Conservation (phyloP, 73 alveolate genomes). For the Paramecium primaurelia region DNA sequence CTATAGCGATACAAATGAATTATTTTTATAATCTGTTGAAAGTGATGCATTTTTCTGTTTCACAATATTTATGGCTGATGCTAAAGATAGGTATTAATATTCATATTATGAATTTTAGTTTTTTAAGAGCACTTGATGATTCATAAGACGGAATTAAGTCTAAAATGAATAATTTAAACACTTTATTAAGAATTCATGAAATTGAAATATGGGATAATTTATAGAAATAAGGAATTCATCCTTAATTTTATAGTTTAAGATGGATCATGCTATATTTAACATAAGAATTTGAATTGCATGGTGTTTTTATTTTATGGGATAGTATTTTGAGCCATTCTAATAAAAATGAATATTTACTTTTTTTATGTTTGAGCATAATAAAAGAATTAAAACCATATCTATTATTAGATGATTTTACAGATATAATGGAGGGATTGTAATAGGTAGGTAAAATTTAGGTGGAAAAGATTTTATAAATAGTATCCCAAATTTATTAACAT, state of each 20-base stretch:
- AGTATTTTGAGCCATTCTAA: background rate
- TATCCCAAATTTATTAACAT: background rate
- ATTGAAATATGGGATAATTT: background rate
- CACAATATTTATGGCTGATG: slow-evolving; percentile 89
- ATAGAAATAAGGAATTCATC: slow-evolving; percentile 1
- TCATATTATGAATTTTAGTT: background rate
- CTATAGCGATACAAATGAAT: slow-evolving; percentile 71
- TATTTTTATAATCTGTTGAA: slow-evolving; percentile 74
- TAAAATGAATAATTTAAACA: slow-evolving; percentile 35
- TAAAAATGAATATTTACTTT: background rate
- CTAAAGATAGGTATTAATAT: slow-evolving; percentile 80
- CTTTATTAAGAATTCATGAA: background rate
- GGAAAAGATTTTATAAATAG: background rate
- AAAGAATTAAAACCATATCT: background rate
- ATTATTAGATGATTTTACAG: slow-evolving; percentile 6
- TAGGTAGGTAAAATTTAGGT: background rate
- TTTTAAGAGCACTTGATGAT: slow-evolving; percentile 80
- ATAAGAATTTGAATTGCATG: slow-evolving; percentile 57
- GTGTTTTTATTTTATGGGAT: slow-evolving; percentile 58
- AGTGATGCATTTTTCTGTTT: slow-evolving; percentile 90
- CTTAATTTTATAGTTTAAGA: slow-evolving; percentile 21
- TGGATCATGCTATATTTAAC: slow-evolving; percentile 32
- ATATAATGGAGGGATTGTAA: slow-evolving; percentile 2
- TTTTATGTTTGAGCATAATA: slow-evolving; percentile 4
- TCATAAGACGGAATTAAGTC: slow-evolving; percentile 77